These are phyloP conservation scores for Nicotiana noctiflora DNA, from an alignment of 257 asterid species.

Conservation along the genomic window DNA sequence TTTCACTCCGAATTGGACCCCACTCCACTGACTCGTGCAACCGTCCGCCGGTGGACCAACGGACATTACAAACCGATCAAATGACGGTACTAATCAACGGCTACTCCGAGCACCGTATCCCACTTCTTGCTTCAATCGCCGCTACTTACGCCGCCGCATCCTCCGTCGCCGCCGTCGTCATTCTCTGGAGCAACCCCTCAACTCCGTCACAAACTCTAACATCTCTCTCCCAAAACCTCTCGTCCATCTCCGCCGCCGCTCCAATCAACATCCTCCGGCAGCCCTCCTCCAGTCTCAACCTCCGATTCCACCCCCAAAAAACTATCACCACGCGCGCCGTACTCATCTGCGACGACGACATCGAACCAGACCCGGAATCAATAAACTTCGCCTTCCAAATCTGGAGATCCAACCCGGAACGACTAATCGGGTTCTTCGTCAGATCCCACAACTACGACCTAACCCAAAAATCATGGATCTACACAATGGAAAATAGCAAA, in stretches of 20 bases:
- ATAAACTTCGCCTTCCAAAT: constrained; percentile 57
- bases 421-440: constrained; percentile 65
- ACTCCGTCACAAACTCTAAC: constrained; percentile 47
- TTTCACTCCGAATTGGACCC: constrained; percentile 37
- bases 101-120: constrained; percentile 77
- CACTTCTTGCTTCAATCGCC: constrained; percentile 59
- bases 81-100: constrained; percentile 84
- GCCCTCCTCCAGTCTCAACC: constrained; percentile 64
- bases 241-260: constrained; percentile 21
- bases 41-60: constrained; percentile 30
- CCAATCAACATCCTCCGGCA: constrained; percentile 44
- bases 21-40: constrained; percentile 21
- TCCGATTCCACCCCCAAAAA: constrained; percentile 62
- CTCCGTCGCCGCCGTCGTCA: constrained; percentile 45
- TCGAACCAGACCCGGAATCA: constrained; percentile 46
- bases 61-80: constrained; percentile 51
- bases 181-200: constrained; percentile 83
- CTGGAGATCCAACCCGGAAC: constrained; percentile 66
- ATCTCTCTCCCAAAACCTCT: constrained; percentile 45
- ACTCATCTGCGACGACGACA: constrained; percentile 87
- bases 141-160: constrained; percentile 62
- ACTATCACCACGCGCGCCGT: constrained; percentile 53
- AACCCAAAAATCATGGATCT: constrained; percentile 53
- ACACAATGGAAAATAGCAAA: constrained; percentile 59
- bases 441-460: constrained; percentile 80